Base-by-base conservation (phyloP, 352 stramenopile genomes). In the Peronospora tabacina region DNA sequence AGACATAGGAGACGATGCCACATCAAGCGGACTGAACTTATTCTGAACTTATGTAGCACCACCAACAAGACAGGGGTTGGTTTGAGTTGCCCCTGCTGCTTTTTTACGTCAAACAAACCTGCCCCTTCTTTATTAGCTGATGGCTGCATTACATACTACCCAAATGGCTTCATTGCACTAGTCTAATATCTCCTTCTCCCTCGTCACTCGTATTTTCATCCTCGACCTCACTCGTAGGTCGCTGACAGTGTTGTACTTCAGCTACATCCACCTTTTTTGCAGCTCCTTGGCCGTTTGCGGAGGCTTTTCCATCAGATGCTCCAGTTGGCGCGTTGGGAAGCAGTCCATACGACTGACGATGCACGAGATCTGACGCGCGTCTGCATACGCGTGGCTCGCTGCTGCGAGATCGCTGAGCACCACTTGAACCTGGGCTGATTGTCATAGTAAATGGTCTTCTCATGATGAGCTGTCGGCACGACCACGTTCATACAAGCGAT, bases 381-480 rank as follows among this genome's bases (percentile, higher is more conserved):
- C 16, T 10, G 50, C 57, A 52, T 88, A 90, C 16, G 80, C 76
- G 24, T 67, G 56, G 15, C 58, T 71, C 24, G 72, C 75, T 13
- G 61, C 72, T 12, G 52, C 45, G 12, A 78, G 55, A 47, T 90
- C 67, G 8, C 76, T 75, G 11, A 85, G 49, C 19, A 83, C 64
- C 35, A 91, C 71, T 7, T 75, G 66, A 5, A 85, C 76, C 58
- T 91, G 77, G 19, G 80, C 80, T 30, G 53, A 54, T 89, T 85
- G 63, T 91, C 80, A 60, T 91, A 91, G 59, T 91, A 86, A 46
- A 88, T 87, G 19, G 69, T 84, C 57, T 91, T 91, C 57, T 88
- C 76, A 53, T 91, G 76, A 43, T 88, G 69, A 30, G 71, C 63
- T 13, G 66, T 60, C 9, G 73, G 80, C 40, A 89, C 61, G 8